These are phyloP conservation scores for Apophysomyces elegans DNA, from an alignment of 371 early-diverging fungal species.

Conservation along the genomic window DNA sequence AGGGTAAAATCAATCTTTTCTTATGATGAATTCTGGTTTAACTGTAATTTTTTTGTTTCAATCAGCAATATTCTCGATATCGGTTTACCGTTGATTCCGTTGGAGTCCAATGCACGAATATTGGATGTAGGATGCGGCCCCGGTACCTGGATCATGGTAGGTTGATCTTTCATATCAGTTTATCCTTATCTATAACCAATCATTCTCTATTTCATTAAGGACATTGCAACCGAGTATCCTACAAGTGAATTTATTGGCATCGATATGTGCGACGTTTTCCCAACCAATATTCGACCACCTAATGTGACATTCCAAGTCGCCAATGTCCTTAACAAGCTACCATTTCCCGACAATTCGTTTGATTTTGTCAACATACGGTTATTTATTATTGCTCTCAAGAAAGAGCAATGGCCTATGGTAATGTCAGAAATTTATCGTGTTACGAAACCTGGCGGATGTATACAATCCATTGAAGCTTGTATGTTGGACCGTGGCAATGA, in stretches of 20 bases:
- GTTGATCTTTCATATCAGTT: not conserved
- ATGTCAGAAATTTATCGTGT: slow-evolving; percentile 55
- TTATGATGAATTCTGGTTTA: too few relatives aligned
- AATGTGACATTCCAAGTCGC: slow-evolving; percentile 50
- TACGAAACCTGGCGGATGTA: slow-evolving; percentile 60
- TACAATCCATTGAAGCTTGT: slow-evolving; percentile 56
- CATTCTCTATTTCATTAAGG: slow-evolving; percentile 25
- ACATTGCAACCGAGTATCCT: slow-evolving; percentile 62
- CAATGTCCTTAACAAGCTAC: slow-evolving; percentile 54
- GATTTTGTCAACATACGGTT: slow-evolving; percentile 63
- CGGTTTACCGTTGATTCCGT: not conserved
- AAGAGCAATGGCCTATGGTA: slow-evolving; percentile 53
- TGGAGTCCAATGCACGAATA: slow-evolving; percentile 22
- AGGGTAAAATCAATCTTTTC: slow-evolving; percentile 15
- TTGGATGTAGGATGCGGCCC: slow-evolving; percentile 36
- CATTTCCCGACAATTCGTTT: slow-evolving; percentile 62
- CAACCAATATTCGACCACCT: slow-evolving; percentile 46
- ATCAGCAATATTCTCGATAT: slow-evolving; percentile 11
- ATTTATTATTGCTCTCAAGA: slow-evolving; percentile 53
- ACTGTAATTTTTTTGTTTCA: not conserved
- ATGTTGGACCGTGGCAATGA: slow-evolving; percentile 45
- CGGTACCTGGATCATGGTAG: slow-evolving; percentile 62
- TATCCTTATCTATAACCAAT: not conserved
- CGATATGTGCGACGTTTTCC: slow-evolving; percentile 61
- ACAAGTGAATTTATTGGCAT: slow-evolving; percentile 57